phyloP scores from a whole-genome alignment of 2,329 filamentous ascomycete genomes.

The Calonectria montana region DNA sequence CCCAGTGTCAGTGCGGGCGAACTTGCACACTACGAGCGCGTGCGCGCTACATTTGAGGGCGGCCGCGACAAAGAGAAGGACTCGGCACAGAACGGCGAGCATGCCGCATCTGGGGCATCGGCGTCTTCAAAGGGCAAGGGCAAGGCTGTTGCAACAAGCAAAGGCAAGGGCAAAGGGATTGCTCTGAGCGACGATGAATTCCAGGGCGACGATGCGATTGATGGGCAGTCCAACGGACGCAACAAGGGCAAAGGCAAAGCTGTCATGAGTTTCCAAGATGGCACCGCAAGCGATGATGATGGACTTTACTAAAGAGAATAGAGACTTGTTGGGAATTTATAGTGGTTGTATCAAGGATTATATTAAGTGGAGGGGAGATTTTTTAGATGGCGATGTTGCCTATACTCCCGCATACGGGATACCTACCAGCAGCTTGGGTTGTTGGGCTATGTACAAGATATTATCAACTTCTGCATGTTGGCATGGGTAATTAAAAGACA shows the following conservation, averaged over 20 bases:
- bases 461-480: constrained; percentile 16
- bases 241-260: constrained; percentile 69
- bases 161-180: constrained; percentile 50
- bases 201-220: constrained; percentile 46
- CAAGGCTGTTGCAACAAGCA: constrained; percentile 40
- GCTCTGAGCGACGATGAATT: constrained; percentile 48
- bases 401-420: constrained; percentile 34
- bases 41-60: constrained; percentile 86
- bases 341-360: background rate
- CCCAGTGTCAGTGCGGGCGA: constrained; percentile 94
- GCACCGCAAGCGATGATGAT: constrained; percentile 67
- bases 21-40: constrained; percentile 88
- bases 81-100: constrained; percentile 45
- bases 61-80: constrained; percentile 48
- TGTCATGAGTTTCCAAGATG: constrained; percentile 62
- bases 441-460: constrained; percentile 26
- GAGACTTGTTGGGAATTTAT: background rate
- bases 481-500: constrained; percentile 18
- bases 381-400: constrained; percentile 24
- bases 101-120: constrained; percentile 40
- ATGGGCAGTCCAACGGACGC: constrained; percentile 46
- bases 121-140: constrained; percentile 49
- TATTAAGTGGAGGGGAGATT: constrained; percentile 19
- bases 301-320: constrained; percentile 60
- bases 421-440: constrained; percentile 12